Conservation (phyloP, 176 grass and related monocot genomes). For the Rhynchospora breviuscula region DNA sequence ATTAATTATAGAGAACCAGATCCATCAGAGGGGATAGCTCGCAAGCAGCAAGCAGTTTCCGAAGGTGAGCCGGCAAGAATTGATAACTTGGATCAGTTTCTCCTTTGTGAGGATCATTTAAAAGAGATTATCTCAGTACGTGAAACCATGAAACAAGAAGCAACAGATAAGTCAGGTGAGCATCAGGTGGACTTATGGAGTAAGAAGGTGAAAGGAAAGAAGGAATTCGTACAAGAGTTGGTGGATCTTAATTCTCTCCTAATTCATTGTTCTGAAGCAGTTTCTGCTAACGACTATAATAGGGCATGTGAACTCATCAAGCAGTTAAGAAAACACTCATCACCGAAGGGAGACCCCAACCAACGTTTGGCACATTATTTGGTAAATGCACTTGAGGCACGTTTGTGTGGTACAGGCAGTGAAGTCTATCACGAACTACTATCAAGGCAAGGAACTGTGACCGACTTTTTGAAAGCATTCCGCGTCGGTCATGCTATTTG, state of each 20-base stretch:
- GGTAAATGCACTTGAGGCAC: constrained; percentile 52
- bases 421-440: constrained; percentile 37
- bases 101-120: constrained; percentile 18
- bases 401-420: constrained; percentile 39
- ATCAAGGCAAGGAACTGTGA: constrained; percentile 20
- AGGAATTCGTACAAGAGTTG: constrained; percentile 11
- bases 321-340: constrained; percentile 47
- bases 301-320: constrained; percentile 33
- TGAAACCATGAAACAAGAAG: constrained; percentile 30
- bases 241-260: constrained; percentile 46
- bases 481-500: constrained; percentile 33
- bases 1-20: not conserved
- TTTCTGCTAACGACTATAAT: constrained; percentile 15
- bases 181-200: not conserved
- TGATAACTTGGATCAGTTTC: constrained; percentile 32
- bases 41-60: not conserved
- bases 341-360: constrained; percentile 34
- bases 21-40: not conserved
- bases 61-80: not conserved
- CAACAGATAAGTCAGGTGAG: not conserved
- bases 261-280: constrained; percentile 40
- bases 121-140: constrained; percentile 15
- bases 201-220: constrained; percentile 15
- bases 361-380: constrained; percentile 54
- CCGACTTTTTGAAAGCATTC: constrained; percentile 38